Percentiles rank a stretch among this genome's conserved stretches.
Conservation (phyloP, 176 grass and related monocot genomes). For the Oryza punctata region DNA sequence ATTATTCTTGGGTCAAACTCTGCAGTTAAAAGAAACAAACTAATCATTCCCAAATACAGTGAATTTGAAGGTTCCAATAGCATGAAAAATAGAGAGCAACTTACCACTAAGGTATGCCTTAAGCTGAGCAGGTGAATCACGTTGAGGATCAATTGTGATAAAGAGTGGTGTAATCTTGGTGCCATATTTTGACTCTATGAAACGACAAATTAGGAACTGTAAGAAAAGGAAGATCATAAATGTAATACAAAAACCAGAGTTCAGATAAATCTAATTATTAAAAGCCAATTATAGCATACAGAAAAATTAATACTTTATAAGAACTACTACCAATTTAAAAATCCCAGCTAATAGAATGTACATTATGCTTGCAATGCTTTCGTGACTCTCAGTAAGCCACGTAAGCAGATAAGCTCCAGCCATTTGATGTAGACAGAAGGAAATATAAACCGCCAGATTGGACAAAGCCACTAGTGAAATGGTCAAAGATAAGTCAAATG, state of each 20-base stretch:
- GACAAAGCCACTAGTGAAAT: no score
- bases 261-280: conserved; percentile 16
- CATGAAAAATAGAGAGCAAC: conserved; percentile 26
- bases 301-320: conserved; percentile 20
- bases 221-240: conserved; percentile 26
- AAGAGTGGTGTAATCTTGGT: conserved; percentile 73
- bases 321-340: background rate
- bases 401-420: no score
- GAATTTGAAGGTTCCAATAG: conserved; percentile 27
- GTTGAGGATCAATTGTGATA: conserved; percentile 91
- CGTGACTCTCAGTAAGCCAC: no score
- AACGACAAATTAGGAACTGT: conserved; percentile 36
- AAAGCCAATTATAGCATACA: conserved; percentile 18
- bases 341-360: conserved; percentile 8
- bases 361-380: no score
- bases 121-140: conserved; percentile 74
- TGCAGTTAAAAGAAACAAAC: conserved; percentile 45
- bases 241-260: background rate
- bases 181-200: conserved; percentile 66
- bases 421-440: no score
- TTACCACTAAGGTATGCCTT: conserved; percentile 92
- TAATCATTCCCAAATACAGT: conserved; percentile 29
- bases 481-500: no score
- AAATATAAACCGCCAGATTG: no score
- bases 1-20: conserved; percentile 91